These are phyloP conservation scores for Geotrichum citri-aurantii DNA, from an alignment of 1,139 yeast genomes.

Conservation along the genomic window DNA sequence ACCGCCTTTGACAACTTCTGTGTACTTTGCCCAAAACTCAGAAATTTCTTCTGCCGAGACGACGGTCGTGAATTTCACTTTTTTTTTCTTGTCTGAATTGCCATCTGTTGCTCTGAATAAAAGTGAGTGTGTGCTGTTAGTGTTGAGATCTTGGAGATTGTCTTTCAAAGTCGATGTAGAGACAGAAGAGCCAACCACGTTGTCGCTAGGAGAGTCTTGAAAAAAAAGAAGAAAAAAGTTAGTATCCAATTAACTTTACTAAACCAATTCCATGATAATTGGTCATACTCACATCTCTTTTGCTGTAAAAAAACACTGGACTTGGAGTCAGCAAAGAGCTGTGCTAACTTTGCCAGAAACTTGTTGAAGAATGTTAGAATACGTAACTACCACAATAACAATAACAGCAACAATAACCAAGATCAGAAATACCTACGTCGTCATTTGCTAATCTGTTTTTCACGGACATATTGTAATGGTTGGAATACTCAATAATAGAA, in stretches of 20 bases:
- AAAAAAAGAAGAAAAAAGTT: not conserved
- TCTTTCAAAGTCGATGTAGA: conserved; percentile 13
- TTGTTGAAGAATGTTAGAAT: conserved; percentile 9
- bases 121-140: conserved; percentile 21
- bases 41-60: conserved; percentile 54
- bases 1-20: conserved; percentile 57
- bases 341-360: conserved; percentile 31
- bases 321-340: conserved; percentile 38
- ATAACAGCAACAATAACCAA: not conserved
- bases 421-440: conserved; percentile 20
- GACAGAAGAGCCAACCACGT: conserved; percentile 12
- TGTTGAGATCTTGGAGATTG: conserved; percentile 11
- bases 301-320: conserved; percentile 35
- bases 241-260: too few species aligned
- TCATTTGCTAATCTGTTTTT: conserved; percentile 22
- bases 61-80: conserved; percentile 56
- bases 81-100: conserved; percentile 42
- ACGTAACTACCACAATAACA: not conserved
- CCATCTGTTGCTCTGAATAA: conserved; percentile 50
- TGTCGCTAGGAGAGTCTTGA: conserved; percentile 13
- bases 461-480: conserved; percentile 9
- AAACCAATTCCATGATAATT: not conserved
- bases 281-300: conserved; percentile 28
- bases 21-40: conserved; percentile 63
- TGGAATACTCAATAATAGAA: not conserved